Percentiles rank a stretch among this genome's conserved stretches.
phyloP scores from a whole-genome alignment of 2,329 filamentous ascomycete genomes.

The Alternaria ethzedia region DNA sequence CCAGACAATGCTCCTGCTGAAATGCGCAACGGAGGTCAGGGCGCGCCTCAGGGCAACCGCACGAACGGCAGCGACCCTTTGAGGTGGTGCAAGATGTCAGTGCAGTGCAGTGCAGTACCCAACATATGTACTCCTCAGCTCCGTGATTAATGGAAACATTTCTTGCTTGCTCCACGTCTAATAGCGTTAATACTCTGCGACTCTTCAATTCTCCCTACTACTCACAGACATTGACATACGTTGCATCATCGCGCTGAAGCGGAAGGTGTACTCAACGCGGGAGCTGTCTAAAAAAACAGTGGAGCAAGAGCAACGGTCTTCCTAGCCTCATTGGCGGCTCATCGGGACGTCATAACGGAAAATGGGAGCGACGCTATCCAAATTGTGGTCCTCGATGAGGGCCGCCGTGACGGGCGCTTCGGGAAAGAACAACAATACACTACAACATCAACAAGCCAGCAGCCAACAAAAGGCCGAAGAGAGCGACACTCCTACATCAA shows the following conservation, averaged over 20 bases:
- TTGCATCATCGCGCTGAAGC: slow-evolving; percentile 3
- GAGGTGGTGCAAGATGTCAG: not conserved
- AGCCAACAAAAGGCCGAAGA: slow-evolving; percentile 17
- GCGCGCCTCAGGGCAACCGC: slow-evolving; percentile 21
- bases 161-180: not conserved
- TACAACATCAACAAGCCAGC: slow-evolving; percentile 19
- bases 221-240: not conserved
- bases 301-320: not conserved
- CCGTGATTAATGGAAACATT: not conserved
- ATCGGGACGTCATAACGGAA: slow-evolving; percentile 38
- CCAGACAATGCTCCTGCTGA: slow-evolving; percentile 11
- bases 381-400: slow-evolving; percentile 41
- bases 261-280: slow-evolving; percentile 3
- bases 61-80: slow-evolving; percentile 18
- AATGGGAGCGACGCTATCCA: slow-evolving; percentile 41
- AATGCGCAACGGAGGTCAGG: slow-evolving; percentile 13
- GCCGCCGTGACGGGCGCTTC: slow-evolving; percentile 23
- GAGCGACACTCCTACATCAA: slow-evolving; percentile 20
- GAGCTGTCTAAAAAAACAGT: not conserved
- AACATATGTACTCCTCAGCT: slow-evolving; percentile 24
- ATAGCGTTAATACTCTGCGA: not conserved
- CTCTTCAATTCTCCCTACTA: not conserved
- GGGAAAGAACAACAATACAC: slow-evolving; percentile 13
- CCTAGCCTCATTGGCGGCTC: slow-evolving; percentile 23
- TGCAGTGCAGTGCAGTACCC: slow-evolving; percentile 1